Conservation (phyloP, 257 asterid genomes). For the Solanum paucissectum region DNA sequence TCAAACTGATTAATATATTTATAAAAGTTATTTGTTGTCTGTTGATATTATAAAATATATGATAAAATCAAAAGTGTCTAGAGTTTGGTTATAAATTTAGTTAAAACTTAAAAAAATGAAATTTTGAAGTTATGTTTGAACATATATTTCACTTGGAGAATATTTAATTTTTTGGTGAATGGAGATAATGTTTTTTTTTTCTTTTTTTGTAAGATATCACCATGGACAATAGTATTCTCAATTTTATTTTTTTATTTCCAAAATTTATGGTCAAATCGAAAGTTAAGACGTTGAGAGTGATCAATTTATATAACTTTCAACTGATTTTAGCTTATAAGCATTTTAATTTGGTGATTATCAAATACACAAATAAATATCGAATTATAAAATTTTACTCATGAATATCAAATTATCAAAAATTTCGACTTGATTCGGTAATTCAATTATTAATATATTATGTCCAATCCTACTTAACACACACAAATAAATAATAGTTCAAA, state of each 20-base stretch:
- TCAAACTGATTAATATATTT: background rate
- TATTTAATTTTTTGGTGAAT: background rate
- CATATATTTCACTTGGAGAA: background rate
- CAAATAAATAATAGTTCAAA: background rate
- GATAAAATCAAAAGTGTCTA: background rate
- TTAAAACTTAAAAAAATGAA: background rate
- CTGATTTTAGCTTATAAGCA: background rate
- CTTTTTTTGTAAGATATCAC: no score
- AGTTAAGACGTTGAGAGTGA: no score
- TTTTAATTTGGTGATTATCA: background rate
- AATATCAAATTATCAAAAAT: background rate
- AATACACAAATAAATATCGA: no score
- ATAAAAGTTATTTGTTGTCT: background rate
- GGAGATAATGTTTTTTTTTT: background rate
- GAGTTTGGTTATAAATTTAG: background rate
- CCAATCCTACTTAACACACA: accelerated
- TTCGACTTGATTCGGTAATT: no score
- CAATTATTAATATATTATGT: no score
- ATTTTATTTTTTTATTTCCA: background rate
- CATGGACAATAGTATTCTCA: background rate
- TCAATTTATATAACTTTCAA: background rate
- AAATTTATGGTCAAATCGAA: no score
- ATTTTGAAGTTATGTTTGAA: no score
- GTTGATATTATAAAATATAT: no score
- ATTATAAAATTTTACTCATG: no score